These are phyloP conservation scores for Mycena sanguinolenta DNA, from an alignment of 768 basidiomycete species.

Conservation along the genomic window DNA sequence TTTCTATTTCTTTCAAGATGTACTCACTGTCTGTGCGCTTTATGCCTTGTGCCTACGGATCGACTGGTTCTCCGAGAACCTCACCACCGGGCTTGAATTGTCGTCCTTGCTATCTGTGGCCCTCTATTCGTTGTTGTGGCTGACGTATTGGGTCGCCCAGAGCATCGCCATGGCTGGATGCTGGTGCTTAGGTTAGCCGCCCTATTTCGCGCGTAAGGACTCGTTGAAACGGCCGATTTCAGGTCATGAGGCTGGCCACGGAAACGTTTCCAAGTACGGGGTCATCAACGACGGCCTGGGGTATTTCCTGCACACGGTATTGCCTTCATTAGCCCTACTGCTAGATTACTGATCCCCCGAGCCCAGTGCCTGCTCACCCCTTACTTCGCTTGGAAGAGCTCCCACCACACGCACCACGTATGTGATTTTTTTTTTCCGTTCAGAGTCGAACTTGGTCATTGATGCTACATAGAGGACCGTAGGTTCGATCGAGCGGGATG, in stretches of 20 bases:
- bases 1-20: slow-evolving; percentile 50
- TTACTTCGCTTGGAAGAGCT: slow-evolving; percentile 39
- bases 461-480: neutral
- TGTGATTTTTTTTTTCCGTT: slow-evolving; percentile 48
- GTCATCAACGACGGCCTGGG: slow-evolving; percentile 5
- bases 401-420: slow-evolving; percentile 72
- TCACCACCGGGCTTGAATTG: neutral
- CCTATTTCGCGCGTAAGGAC: neutral
- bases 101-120: slow-evolving; percentile 23
- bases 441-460: neutral
- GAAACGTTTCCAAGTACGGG: slow-evolving; percentile 47
- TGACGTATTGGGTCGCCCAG: slow-evolving; percentile 57
- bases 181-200: slow-evolving; percentile 50
- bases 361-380: slow-evolving; percentile 9
- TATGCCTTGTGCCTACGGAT: neutral
- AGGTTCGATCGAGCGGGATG: slow-evolving; percentile 72
- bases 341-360: neutral
- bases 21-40: neutral
- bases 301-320: slow-evolving; percentile 12
- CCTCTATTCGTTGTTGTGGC: slow-evolving; percentile 49
- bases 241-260: slow-evolving; percentile 51
- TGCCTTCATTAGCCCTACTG: neutral
- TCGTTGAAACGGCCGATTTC: neutral
- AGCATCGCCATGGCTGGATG: slow-evolving; percentile 58
- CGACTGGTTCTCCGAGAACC: neutral